Base-by-base conservation (phyloP, 805 yeast species). In the Zygoascus bituminiphila region DNA sequence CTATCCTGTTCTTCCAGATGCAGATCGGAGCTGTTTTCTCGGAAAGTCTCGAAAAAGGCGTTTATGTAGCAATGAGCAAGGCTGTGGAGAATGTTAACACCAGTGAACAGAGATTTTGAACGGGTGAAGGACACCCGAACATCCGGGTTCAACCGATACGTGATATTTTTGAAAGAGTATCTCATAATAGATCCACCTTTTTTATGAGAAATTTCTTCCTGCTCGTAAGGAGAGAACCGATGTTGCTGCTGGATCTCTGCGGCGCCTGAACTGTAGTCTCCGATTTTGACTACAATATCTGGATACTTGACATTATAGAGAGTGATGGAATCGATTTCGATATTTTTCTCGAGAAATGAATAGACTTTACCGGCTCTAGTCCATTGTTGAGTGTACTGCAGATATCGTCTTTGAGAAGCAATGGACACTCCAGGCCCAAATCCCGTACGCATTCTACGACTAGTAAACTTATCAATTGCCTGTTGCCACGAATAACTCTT, bases 401-500 rank as follows among this genome's bases (percentile, higher is more conserved):
- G 65, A 58, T 80, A 87, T 41, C 91, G 62, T 22, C 72, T 61
- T 63, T 91, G 97, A 4, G 89, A 80, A 15, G 57, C 51, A 26
- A 87, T 85, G 0, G 87, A 76, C 0, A 91, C 81, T 0, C 96
- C 96, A 9, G 66, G 63, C 2, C 82, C 81, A 41, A 79, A 73
- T 4, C 74, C 69, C 22, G 58, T 48, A 25, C 74, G 68, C 79
- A 84, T 78, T 49, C 97, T 69, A 45, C 73, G 68, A 6, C 57
- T 49, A 2, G 83, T 77, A 60, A 83, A 88, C 6, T 70, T 49
- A 0, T 62, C 63, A 38, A 76, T 69, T 1, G 88, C 85, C 17
- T 68, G 71, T 1, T 66, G 63, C 12, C 73, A 67, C 0, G 71
- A 51, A 47, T 70, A 47, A 2, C 65, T 65, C 29, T 62, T 61